phyloP scores from a whole-genome alignment of 768 basidiomycete species.

The Trametes cingulata region DNA sequence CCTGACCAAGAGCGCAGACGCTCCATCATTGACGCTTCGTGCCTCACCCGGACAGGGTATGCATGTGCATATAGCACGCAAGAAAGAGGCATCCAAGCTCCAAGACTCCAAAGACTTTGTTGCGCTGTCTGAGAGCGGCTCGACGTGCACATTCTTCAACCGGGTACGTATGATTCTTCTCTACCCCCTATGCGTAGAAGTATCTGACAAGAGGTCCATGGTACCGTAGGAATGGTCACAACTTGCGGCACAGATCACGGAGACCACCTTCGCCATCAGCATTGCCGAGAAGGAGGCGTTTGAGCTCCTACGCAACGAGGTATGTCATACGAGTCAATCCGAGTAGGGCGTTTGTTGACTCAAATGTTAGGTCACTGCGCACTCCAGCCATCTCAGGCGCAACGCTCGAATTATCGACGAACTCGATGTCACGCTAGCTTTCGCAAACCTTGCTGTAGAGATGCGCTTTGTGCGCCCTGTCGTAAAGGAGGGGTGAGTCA shows the following conservation, averaged over 20 bases:
- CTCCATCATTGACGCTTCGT: constrained; percentile 73
- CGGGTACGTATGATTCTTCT: constrained; percentile 20
- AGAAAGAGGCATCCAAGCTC: constrained; percentile 57
- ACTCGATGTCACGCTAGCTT: constrained; percentile 80
- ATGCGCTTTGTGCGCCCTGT: constrained; percentile 73
- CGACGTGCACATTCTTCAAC: constrained; percentile 70
- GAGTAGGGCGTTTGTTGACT: not conserved
- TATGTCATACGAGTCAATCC: constrained; percentile 29
- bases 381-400: constrained; percentile 56
- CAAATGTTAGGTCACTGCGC: constrained; percentile 56
- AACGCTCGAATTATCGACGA: constrained; percentile 86
- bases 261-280: constrained; percentile 52
- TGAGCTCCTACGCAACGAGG: constrained; percentile 66
- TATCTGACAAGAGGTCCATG: not conserved
- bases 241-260: constrained; percentile 67
- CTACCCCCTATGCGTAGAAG: not conserved
- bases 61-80: constrained; percentile 72
- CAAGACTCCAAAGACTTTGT: constrained; percentile 53
- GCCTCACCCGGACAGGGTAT: constrained; percentile 67
- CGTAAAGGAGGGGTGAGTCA: constrained; percentile 66
- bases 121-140: constrained; percentile 58
- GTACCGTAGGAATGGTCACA: constrained; percentile 65
- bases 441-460: constrained; percentile 78
- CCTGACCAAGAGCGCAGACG: constrained; percentile 41
- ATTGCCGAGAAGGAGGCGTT: constrained; percentile 75